Evolutionary conservation across 73 alveolate genomes (phyloP).

Genomic region (Paramecium tetraurelia): DNA sequence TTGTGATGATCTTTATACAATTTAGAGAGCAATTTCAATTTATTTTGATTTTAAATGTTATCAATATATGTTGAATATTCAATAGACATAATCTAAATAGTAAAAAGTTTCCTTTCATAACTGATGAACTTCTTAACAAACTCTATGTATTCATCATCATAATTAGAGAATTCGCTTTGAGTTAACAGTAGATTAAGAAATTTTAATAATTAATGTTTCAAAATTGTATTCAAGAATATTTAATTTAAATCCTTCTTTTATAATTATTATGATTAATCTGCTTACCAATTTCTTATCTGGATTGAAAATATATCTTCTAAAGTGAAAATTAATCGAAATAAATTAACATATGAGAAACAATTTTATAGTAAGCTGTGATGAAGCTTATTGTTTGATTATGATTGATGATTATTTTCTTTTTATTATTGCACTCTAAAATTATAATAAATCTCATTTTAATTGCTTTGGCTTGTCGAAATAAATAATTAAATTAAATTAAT

Average conservation of each 20-base stretch:
- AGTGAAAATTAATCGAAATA: neutral
- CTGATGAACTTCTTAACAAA: neutral
- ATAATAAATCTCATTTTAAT: neutral
- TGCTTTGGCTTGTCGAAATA: neutral
- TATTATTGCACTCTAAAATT: neutral
- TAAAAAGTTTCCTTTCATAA: neutral
- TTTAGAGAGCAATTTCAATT: neutral
- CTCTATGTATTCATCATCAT: neutral
- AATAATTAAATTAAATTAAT: neutral
- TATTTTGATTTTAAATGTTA: neutral
- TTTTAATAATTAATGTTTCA: neutral
- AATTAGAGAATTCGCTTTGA: neutral
- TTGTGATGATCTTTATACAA: neutral
- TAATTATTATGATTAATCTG: neutral
- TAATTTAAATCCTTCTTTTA: neutral
- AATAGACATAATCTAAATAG: neutral
- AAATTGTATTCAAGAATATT: neutral
- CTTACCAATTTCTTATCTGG: neutral
- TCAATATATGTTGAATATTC: neutral
- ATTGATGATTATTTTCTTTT: neutral
- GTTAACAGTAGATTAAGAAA: neutral
- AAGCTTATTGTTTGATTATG: neutral
- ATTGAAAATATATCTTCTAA: neutral
- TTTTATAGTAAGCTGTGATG: neutral
- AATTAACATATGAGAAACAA: neutral